phyloP scores from a whole-genome alignment of 2,329 filamentous ascomycete genomes.

The Sporothrix luriei region DNA sequence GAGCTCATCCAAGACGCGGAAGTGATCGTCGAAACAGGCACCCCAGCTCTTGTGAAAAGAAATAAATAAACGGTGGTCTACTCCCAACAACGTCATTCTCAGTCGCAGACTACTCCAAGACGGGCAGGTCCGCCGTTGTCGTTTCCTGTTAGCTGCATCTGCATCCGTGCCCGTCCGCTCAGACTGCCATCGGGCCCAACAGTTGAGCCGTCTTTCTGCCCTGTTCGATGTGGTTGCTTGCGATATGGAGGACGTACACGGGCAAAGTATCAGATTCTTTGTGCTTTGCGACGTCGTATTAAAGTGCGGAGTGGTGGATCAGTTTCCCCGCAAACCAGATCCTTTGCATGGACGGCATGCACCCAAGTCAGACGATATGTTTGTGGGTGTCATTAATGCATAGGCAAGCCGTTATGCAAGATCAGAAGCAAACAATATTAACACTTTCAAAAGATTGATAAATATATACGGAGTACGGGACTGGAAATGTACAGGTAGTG shows the following conservation, averaged over 20 bases:
- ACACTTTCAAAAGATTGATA: neutral
- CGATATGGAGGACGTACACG: neutral
- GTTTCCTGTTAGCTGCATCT: conserved; percentile 2
- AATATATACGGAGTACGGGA: neutral
- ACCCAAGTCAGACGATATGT: neutral
- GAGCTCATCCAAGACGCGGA: neutral
- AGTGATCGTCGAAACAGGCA: neutral
- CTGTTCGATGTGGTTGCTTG: neutral
- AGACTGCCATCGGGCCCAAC: conserved; percentile 13
- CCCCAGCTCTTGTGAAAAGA: neutral
- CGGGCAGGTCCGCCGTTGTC: conserved; percentile 18
- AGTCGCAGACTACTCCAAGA: conserved; percentile 5
- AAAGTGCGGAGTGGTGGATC: neutral
- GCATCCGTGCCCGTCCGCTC: neutral
- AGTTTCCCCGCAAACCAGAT: conserved; percentile 7
- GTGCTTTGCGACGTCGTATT: conserved; percentile 7
- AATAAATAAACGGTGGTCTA: neutral
- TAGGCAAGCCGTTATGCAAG: neutral
- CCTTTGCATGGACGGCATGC: neutral
- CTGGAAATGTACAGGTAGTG: neutral
- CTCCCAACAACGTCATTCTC: neutral
- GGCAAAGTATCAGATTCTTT: neutral
- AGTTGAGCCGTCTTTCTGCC: neutral
- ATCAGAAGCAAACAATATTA: conserved; percentile 2
- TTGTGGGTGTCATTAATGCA: neutral